phyloP scores from a whole-genome alignment of 1,284 basidiomycete genomes.

The Athelia psychrophila region DNA sequence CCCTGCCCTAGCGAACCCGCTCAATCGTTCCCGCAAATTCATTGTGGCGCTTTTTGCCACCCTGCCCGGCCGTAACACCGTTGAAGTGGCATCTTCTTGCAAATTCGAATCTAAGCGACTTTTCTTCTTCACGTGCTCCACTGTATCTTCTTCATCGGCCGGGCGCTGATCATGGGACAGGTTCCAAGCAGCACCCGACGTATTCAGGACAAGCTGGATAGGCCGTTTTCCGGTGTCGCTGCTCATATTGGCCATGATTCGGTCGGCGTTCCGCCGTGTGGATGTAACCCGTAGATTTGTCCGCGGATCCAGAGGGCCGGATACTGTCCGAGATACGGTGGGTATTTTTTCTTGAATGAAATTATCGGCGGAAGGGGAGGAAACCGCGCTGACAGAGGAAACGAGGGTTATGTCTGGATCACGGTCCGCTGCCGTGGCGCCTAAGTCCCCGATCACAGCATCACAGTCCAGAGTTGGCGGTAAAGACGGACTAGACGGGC shows the following conservation, averaged over 20 bases:
- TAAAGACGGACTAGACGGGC: no score
- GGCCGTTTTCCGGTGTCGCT: conserved; percentile 6
- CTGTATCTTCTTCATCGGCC: conserved; percentile 3
- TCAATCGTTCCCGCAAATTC: conserved; percentile 43
- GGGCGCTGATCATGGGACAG: conserved; percentile 16
- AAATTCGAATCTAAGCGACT: conserved; percentile 11
- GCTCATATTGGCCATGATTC: conserved; percentile 6
- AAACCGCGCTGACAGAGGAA: background rate
- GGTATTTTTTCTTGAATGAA: no score
- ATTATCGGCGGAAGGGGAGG: background rate
- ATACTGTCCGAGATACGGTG: no score
- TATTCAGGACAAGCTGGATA: conserved; percentile 46
- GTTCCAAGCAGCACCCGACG: conserved; percentile 45
- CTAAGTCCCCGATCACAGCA: background rate
- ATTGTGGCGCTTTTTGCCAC: conserved; percentile 20
- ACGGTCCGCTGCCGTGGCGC: background rate
- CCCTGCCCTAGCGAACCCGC: conserved; percentile 51
- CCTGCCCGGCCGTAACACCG: background rate
- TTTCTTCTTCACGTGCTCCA: conserved; percentile 17
- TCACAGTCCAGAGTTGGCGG: no score
- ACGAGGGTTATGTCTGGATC: no score
- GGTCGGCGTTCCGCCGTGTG: background rate
- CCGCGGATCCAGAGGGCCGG: no score
- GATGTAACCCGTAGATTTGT: no score
- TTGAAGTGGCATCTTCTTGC: background rate